Evolutionary conservation across 2,329 filamentous ascomycete species (phyloP), one percentile per base, ranked within the genome.

Genomic region (Diaporthe humulicola): DNA sequence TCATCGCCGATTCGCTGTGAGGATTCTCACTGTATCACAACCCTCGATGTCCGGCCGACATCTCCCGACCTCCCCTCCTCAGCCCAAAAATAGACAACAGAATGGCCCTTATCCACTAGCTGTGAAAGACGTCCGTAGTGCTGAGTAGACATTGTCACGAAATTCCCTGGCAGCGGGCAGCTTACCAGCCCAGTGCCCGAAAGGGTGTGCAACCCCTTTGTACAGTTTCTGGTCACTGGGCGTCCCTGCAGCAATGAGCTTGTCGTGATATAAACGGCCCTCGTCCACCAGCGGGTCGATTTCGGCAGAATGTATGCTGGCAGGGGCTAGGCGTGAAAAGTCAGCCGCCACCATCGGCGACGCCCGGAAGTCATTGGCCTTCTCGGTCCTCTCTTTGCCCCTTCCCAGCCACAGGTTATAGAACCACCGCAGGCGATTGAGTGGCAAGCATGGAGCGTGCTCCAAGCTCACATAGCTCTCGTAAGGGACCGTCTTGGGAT

Each of bases 391-490:
- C 61, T 77, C 78, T n/a, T 77, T 74, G 30, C 81, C 82, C 8
- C 74, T 82, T 0, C 83, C 83, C 12, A 84, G 76, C 83, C 83
- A 84, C 36, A 83, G 78, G 36, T 82, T 82, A 70, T 83, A 83
- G 74, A 84, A 84, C 83, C 83, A 84, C 40, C 80, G 67, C 38
- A 84, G 75, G 2, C 83, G 78, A 52, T 81, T 66, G 40, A 84
- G 78, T 9, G 83, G 83, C 57, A 84, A 77, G 74, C 80, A 83
- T 19, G 82, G 83, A 17, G 83, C 82, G 61, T 79, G 80, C 66
- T 84, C 82, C 58, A 80, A 80, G 61, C 73, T 77, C 33, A 79
- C 73, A 71, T 82, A 82, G 66, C 81, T 83, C 74, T 79, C 76
- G 75, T 84, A 84, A 3, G 82, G 82, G 36, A 78, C 76, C 28